A percentile compares a stretch with the other conserved stretches of the same genome.
Conservation (phyloP, 75 land plant species). For the Azolla pinnata region DNA sequence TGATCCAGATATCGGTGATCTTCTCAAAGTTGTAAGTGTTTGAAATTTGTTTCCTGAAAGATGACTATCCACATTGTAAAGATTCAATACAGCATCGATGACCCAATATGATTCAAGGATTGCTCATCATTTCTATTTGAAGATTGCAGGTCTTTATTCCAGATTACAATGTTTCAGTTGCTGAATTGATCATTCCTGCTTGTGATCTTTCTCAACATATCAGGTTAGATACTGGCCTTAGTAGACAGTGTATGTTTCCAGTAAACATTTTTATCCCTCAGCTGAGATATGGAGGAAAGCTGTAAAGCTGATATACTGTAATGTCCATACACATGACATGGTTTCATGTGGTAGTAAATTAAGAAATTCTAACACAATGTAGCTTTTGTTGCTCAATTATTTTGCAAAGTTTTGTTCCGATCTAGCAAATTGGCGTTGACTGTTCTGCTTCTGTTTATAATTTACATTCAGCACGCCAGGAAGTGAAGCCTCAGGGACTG, state of each 20-base stretch:
- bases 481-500: slow-evolving; percentile 97
- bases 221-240: no score
- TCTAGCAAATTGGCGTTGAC: no score
- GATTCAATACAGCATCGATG: background rate
- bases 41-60: background rate
- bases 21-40: slow-evolving; percentile 50
- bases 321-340: no score
- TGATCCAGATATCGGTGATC: slow-evolving; percentile 61
- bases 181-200: slow-evolving; percentile 68
- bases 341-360: no score
- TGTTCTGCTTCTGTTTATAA: no score
- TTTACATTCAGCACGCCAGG: slow-evolving; percentile 97
- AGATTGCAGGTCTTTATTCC: slow-evolving; percentile 56
- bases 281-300: no score
- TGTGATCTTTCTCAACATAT: slow-evolving; percentile 73
- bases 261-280: no score
- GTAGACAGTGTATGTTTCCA: no score
- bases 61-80: background rate
- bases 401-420: no score
- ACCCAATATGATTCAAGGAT: background rate
- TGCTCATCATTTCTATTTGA: background rate
- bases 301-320: no score
- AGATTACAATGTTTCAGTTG: slow-evolving; percentile 78
- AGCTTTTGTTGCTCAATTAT: no score
- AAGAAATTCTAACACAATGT: no score